Conservation (phyloP, 2,329 filamentous ascomycete species). For the Pleomassaria siparia region DNA sequence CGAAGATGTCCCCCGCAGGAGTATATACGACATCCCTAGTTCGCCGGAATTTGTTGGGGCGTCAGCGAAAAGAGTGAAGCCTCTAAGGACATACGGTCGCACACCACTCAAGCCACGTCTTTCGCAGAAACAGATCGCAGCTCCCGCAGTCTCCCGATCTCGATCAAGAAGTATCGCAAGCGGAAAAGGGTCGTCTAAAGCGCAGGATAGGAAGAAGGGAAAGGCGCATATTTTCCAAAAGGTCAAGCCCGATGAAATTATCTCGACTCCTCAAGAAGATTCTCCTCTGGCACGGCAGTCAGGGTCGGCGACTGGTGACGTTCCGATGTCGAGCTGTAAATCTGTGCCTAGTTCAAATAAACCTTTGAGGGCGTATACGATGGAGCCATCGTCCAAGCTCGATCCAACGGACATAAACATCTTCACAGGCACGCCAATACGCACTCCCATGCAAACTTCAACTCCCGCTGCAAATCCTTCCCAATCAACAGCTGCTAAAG, state of each 20-base stretch:
- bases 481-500: background rate
- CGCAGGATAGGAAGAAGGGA: background rate
- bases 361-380: constrained; percentile 2
- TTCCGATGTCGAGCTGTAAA: too few relatives aligned
- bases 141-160: constrained; percentile 14
- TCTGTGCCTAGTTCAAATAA: constrained; percentile 5
- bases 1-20: background rate
- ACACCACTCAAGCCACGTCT: constrained; percentile 12
- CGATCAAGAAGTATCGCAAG: background rate
- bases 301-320: too few relatives aligned
- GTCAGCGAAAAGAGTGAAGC: constrained; percentile 9
- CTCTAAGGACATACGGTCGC: constrained; percentile 19
- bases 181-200: background rate
- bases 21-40: background rate
- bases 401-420: too few relatives aligned
- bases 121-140: constrained; percentile 10
- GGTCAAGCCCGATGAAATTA: constrained; percentile 12
- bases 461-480: too few relatives aligned
- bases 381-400: too few relatives aligned
- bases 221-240: constrained; percentile 12
- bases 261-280: constrained; percentile 12
- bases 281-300: background rate
- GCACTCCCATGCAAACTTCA: too few relatives aligned
- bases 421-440: background rate
- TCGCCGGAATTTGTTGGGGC: background rate